Conservation (phyloP, 257 asterid species). For the Solanum tacnaense region DNA sequence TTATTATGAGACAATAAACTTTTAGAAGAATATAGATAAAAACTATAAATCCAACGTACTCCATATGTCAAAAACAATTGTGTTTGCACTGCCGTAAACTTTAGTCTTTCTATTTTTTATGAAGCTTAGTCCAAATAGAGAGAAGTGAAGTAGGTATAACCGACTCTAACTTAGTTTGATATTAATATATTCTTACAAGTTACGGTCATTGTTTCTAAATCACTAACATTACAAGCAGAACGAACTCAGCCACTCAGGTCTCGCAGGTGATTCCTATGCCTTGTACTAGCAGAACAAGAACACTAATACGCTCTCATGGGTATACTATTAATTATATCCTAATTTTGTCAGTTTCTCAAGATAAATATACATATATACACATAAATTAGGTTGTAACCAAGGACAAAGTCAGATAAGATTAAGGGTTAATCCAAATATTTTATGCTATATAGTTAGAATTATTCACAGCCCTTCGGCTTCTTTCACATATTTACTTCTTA, state of each 20-base stretch:
- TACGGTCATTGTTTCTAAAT: background rate
- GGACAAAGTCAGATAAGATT: no score
- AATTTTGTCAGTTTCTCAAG: no score
- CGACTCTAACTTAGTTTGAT: background rate
- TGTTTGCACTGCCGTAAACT: background rate
- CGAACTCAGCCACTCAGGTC: no score
- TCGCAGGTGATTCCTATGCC: no score
- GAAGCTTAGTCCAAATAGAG: background rate
- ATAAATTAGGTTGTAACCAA: background rate
- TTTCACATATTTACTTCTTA: no score
- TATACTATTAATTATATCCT: no score
- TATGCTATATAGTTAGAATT: no score
- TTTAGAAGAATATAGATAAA: background rate
- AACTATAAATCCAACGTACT: background rate
- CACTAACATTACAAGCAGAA: background rate
- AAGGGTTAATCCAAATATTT: no score
- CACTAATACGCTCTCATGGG: fast-evolving
- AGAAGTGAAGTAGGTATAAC: background rate
- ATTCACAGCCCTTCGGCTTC: no score
- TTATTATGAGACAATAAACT: background rate
- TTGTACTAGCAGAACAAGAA: no score
- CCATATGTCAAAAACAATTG: background rate
- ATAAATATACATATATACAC: no score
- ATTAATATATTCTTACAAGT: background rate
- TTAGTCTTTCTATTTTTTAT: background rate